Percentiles rank a stretch among this genome's conserved stretches.
Evolutionary conservation across 495 filamentous ascomycete genomes (phyloP).

Genomic region (Astrothelium subdiscretum): DNA sequence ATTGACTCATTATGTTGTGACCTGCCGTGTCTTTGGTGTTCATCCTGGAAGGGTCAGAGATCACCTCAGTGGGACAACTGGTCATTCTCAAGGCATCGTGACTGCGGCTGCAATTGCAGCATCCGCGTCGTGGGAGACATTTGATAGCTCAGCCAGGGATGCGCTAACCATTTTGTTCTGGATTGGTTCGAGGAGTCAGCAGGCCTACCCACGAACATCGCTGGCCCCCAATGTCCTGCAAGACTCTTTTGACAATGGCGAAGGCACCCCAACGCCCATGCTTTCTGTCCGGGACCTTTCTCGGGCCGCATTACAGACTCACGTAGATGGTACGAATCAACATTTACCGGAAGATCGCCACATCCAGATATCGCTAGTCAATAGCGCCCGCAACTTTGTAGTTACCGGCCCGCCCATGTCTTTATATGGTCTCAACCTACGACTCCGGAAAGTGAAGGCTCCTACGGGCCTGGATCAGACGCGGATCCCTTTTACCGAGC

Average conservation of each 20-base stretch:
- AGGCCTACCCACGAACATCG: conserved; percentile 90
- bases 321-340: conserved; percentile 91
- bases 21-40: conserved; percentile 77
- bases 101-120: conserved; percentile 87
- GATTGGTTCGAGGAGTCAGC: conserved; percentile 97
- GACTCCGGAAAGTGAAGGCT: conserved; percentile 90
- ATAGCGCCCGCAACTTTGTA: conserved; percentile 93
- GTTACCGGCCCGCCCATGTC: conserved; percentile 94
- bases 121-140: conserved; percentile 80
- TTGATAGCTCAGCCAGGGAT: conserved; percentile 60
- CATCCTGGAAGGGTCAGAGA: conserved; percentile 78
- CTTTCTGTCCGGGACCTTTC: conserved; percentile 90
- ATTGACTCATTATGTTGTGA: conserved; percentile 84
- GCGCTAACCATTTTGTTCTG: conserved; percentile 94
- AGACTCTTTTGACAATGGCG: conserved; percentile 86
- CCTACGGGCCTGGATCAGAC: conserved; percentile 94
- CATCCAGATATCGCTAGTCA: conserved; percentile 88
- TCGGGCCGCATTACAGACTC: conserved; percentile 72
- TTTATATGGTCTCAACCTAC: conserved; percentile 87
- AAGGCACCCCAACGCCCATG: conserved; percentile 93
- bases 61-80: conserved; percentile 73
- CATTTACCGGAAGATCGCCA: conserved; percentile 87
- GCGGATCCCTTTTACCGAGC: conserved; percentile 82
- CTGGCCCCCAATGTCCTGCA: conserved; percentile 84
- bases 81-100: conserved; percentile 93